Evolutionary conservation across 495 filamentous ascomycete species (phyloP), one percentile per base, ranked within the genome.

Genomic region (Hyphodiscus hymeniophilus): DNA sequence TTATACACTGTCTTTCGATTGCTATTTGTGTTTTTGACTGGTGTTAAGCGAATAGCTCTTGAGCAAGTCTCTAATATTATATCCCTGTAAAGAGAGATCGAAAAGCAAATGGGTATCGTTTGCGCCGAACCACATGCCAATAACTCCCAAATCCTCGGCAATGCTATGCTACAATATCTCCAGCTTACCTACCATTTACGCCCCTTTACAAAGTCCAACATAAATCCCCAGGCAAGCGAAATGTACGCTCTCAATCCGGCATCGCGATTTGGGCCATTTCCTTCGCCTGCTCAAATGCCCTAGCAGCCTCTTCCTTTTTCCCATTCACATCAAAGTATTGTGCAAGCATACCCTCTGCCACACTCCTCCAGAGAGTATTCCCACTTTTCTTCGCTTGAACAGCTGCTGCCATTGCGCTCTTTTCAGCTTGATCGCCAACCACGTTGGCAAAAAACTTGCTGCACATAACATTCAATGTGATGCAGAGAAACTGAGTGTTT

Each of bases 401-500:
- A 44, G 79, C 70, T 23, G 78, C 85, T 0, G 89, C 89, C 35
- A 76, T 73, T 0, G 85, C 86, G 51, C 84, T 85, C 69, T 95
- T 96, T 53, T 94, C 80, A 2, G 91, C 85, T 65, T 97, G 91
- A 47, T 89, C 88, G 30, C 87, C 88, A 2, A 95, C 78, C 11
- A 91, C 84, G 24, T 83, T 84, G 21, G 78, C 74, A 68, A 96
- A 97, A 62, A 97, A 89, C 38, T 80, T 76, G 61, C 70, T 76
- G 55, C 84, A 82, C 87, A 97, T 90, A 54, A 94, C 79, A 52
- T 77, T 88, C 33, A 99, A 72, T 3, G 82, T 79, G 52, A 96
- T 87, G 52, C 80, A 84, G 7, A 87, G 74, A 47, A 89, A 82
- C 45, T 92, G 91, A 39, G 87, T 67, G 51, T 80, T 79, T 12